Base-by-base conservation (phyloP, 371 early-diverging fungal species). In the Lichtheimia ramosa region DNA sequence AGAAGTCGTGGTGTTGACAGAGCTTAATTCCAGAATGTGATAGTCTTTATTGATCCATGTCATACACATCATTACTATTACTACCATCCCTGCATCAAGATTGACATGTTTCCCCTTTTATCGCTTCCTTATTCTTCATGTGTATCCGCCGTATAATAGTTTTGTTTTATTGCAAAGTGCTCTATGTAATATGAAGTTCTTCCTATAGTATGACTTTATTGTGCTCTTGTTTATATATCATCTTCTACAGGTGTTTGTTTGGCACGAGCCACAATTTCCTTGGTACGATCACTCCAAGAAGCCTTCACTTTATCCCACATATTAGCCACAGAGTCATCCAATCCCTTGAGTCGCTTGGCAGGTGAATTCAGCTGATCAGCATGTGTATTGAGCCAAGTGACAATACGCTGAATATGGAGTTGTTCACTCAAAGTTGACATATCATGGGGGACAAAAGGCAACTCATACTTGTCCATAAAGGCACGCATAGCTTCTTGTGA, bases 1-100 rank as follows among this genome's bases (percentile, higher is more conserved):
- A 62, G 75, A 78, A 73, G 79, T 78, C 7, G 71, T 74, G 20
- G 61, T 78, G 14, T 59, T 74, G 62, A 72, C 73, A 12, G 79
- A 78, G 60, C 52, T 72, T n/a, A 72, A 64, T 24, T 46, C 46
- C 34, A 6, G 34, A 34, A 34, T 34, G 34, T 34, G 10, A 34
- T 28, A 28, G 28, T 5, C 28, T 28, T 28, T 28, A 56, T 50
- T 50, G 50, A 50, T 50, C 21, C 53, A n/a, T 53, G 16, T 18
- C 53, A 28, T 53, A 34, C 10, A 6, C 34, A 34, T 34, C 34
- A 8, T 34, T 8, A 34, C 2, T 34, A 8, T 8, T 34, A 34
- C 34, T 34, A 34, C 6, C 10, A 34, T 8, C 34, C 34, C 34
- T 34, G 34, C 34, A 34, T 34, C 34, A 6, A 7, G 34, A 34